phyloP scores from a whole-genome alignment of 2,329 filamentous ascomycete species.

The Epichloe gansuensis region DNA sequence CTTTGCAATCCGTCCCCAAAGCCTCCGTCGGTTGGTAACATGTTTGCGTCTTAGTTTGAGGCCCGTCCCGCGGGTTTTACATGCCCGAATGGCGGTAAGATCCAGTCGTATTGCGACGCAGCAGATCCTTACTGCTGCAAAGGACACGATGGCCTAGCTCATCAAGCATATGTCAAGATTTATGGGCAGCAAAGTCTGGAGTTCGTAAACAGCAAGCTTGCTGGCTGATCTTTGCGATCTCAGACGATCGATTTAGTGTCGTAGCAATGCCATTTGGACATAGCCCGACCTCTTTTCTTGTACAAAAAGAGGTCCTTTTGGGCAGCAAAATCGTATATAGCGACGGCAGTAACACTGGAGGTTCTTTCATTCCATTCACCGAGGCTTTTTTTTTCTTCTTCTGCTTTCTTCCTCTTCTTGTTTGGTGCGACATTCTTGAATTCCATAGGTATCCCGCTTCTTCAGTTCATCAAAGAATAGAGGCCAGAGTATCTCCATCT shows the following conservation, averaged over 20 bases:
- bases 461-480: no score
- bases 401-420: background rate
- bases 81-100: constrained; percentile 39
- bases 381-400: background rate
- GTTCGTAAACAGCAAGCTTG: background rate
- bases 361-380: no score
- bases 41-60: constrained; percentile 36
- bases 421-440: background rate
- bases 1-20: no score
- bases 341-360: no score
- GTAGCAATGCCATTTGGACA: no score
- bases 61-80: constrained; percentile 43
- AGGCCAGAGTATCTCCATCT: no score
- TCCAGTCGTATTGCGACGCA: constrained; percentile 53
- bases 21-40: background rate
- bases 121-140: constrained; percentile 55
- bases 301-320: background rate
- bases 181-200: background rate
- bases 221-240: background rate
- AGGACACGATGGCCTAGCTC: constrained; percentile 19
- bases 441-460: no score
- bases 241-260: no score
- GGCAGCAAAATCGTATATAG: background rate
- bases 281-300: background rate
- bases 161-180: background rate